Base-by-base conservation (phyloP, 208 protist species). In the Phytomonas sp. region DNA sequence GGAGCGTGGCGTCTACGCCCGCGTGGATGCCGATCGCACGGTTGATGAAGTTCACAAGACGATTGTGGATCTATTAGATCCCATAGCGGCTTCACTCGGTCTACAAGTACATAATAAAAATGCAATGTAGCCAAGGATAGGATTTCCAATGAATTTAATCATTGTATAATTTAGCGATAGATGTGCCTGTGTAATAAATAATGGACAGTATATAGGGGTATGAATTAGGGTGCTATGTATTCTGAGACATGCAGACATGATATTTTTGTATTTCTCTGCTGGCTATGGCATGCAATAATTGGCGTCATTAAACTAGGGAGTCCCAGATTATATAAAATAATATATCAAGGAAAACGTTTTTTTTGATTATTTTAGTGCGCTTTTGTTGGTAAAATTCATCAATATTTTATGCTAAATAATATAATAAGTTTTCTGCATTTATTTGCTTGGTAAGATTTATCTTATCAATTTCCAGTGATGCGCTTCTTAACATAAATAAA, bases 11-110 rank as follows among this genome's bases (percentile, higher is more conserved):
- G 75, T 94, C 17, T 84, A 97, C 61, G 61, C 74, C 23, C 68
- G 62, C 28, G 81, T 98, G 32, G 76, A 97, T 72, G 91, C 84
- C 11, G 78, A 95, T 75, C 81, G 79, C 43, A 60, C 79, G 8
- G 82, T 96, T 17, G 83, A 93, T 28, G 77, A 77, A 30, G 88
- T 96, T 43, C 82, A 84, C 59, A 73, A 79, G 60, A 76, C 66
- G 17, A 81, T 96, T 46, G 69, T 68, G 5, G 60, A 69, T 13
- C 75, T 92, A 37, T 79, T 96, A 40, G 90, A 96, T 73, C 87
- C 87, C 33, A 83, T 95, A 34, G 87, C 76, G 20, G 66, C 89
- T 33, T 77, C 80, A 20, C 80, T 79, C 13, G 86, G 84, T 23
- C 66, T 85, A 29, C 86, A 91, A 73, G 85, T 75, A 65, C 2